A percentile compares a stretch with the other conserved stretches of the same genome.
Evolutionary conservation across 2,329 filamentous ascomycete genomes (phyloP).

Genomic region (Cadophora gregata): DNA sequence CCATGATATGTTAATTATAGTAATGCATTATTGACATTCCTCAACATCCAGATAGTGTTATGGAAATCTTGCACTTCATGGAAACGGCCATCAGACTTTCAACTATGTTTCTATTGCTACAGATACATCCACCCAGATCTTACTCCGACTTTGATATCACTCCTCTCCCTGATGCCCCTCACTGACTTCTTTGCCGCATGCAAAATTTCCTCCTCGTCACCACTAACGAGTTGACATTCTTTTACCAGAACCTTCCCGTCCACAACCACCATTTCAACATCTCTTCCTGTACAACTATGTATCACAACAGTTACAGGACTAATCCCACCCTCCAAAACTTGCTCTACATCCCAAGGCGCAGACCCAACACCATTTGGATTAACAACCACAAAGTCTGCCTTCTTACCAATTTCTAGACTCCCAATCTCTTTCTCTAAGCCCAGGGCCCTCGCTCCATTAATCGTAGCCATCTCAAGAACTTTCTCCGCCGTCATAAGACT

Average conservation of each 20-base stretch:
- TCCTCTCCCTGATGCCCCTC: conserved; percentile 34
- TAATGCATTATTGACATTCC: not conserved
- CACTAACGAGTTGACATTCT: conserved; percentile 34
- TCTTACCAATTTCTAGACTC: conserved; percentile 55
- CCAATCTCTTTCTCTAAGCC: conserved; percentile 59
- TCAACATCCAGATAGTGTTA: too few species aligned
- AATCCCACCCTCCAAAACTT: conserved; percentile 42
- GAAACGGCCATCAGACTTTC: too few species aligned
- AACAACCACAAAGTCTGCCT: conserved; percentile 63
- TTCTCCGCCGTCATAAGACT: conserved; percentile 51
- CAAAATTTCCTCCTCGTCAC: conserved; percentile 37
- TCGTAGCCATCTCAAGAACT: conserved; percentile 58
- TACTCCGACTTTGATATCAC: conserved; percentile 30
- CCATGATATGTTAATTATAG: not conserved
- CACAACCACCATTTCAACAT: conserved; percentile 50
- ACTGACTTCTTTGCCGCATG: conserved; percentile 30
- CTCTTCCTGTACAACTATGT: conserved; percentile 51
- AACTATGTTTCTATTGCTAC: not conserved
- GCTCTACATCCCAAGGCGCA: conserved; percentile 40
- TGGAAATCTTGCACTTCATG: too few species aligned
- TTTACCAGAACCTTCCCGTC: conserved; percentile 40
- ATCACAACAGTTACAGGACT: conserved; percentile 49
- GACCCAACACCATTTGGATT: conserved; percentile 41
- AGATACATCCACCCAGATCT: conserved; percentile 37
- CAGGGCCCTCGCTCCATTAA: conserved; percentile 55